Conservation (phyloP, 2,329 filamentous ascomycete genomes). For the Hypoxylon sp. region DNA sequence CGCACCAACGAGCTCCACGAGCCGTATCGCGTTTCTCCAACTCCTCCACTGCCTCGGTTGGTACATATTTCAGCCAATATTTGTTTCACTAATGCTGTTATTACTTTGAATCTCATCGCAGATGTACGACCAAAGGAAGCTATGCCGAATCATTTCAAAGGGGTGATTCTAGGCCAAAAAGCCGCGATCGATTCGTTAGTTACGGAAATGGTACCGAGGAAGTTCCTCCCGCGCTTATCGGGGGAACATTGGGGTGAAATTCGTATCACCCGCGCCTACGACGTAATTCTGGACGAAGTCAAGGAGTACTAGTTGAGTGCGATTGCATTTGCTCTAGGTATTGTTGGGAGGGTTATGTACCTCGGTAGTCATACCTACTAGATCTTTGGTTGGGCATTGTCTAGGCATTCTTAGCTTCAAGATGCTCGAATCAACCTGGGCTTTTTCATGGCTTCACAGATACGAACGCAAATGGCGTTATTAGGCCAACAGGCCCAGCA, state of each 20-base stretch:
- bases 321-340: conserved; percentile 4
- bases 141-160: conserved; percentile 19
- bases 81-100: conserved; percentile 20
- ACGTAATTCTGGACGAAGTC: conserved; percentile 20
- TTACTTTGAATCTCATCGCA: conserved; percentile 13
- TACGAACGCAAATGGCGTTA: too few relatives aligned
- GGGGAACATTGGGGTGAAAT: conserved; percentile 22
- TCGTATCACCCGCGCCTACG: conserved; percentile 23
- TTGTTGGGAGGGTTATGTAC: too few relatives aligned
- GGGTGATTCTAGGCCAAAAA: conserved; percentile 18
- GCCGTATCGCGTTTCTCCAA: too few relatives aligned
- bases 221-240: conserved; percentile 25
- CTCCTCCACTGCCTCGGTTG: conserved; percentile 10
- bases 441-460: too few relatives aligned
- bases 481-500: too few relatives aligned
- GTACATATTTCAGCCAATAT: conserved; percentile 15
- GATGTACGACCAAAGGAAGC: conserved; percentile 16
- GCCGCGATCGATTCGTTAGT: conserved; percentile 5
- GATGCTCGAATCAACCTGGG: too few relatives aligned
- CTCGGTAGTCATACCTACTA: too few relatives aligned
- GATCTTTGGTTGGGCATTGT: too few relatives aligned
- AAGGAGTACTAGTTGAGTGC: conserved; percentile 19
- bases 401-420: too few relatives aligned
- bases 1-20: conserved; percentile 6
- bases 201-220: conserved; percentile 13